Conservation (phyloP, 257 asterid species). For the Coffea eugenioides region DNA sequence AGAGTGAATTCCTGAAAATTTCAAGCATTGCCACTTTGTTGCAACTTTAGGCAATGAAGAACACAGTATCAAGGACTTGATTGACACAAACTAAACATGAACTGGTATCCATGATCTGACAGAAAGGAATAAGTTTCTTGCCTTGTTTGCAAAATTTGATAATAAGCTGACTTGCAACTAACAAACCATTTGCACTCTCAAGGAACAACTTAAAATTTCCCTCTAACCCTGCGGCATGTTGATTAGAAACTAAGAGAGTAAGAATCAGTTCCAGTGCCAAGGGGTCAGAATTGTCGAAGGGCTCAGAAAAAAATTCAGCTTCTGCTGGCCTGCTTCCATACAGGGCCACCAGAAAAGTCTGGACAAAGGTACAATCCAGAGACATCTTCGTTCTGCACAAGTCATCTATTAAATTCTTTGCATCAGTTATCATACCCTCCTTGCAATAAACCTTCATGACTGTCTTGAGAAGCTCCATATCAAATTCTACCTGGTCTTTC, state of each 20-base stretch:
- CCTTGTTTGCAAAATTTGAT: slow-evolving; percentile 66
- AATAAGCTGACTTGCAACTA: slow-evolving; percentile 59
- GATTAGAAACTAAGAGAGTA: slow-evolving; percentile 52
- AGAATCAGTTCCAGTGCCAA: slow-evolving; percentile 60
- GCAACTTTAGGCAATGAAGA: slow-evolving; percentile 5
- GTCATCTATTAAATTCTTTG: slow-evolving; percentile 51
- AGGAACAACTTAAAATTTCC: slow-evolving; percentile 52
- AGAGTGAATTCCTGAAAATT: background rate
- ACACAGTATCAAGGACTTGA: background rate
- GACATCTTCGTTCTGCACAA: slow-evolving; percentile 34
- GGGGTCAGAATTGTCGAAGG: slow-evolving; percentile 36
- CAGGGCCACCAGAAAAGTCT: slow-evolving; percentile 41
- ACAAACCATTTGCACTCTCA: slow-evolving; percentile 49
- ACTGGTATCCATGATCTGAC: background rate
- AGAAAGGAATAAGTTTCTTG: slow-evolving; percentile 23
- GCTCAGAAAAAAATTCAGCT: slow-evolving; percentile 32
- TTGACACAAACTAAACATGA: background rate
- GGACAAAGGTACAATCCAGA: slow-evolving; percentile 39
- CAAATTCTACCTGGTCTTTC: slow-evolving; percentile 58
- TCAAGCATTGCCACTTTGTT: background rate
- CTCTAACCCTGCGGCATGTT: slow-evolving; percentile 38
- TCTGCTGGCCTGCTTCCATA: slow-evolving; percentile 36
- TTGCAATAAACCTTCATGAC: slow-evolving; percentile 67
- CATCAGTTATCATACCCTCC: slow-evolving; percentile 72
- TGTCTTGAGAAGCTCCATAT: slow-evolving; percentile 65